A percentile compares a stretch with the other conserved stretches of the same genome.
Evolutionary conservation across 768 basidiomycete genomes (phyloP).

Genomic region (Xanthoconium stramineum): DNA sequence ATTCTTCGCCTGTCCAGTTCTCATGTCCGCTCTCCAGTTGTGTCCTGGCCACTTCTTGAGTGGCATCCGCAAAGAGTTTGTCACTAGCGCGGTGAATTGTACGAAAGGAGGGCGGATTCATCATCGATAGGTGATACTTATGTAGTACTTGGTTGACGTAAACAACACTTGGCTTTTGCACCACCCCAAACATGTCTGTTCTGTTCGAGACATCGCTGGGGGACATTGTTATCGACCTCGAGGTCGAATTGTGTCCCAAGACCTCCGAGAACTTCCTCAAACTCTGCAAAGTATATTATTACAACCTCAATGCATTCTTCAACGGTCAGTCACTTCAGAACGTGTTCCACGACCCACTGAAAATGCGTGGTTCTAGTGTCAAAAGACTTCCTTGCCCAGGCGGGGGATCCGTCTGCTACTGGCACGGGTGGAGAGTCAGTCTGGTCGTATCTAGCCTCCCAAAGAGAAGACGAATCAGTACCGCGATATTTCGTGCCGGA

Average conservation of each 20-base stretch:
- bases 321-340: constrained; percentile 64
- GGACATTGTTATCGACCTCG: constrained; percentile 94
- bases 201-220: constrained; percentile 96
- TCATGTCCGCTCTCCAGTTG: constrained; percentile 46
- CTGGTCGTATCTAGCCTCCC: constrained; percentile 69
- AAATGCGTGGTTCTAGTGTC: constrained; percentile 56
- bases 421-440: constrained; percentile 92
- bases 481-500: constrained; percentile 90
- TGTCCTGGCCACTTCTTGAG: constrained; percentile 40
- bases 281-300: constrained; percentile 95
- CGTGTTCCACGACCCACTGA: background rate
- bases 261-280: constrained; percentile 97
- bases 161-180: too few species aligned
- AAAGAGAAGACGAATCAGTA: constrained; percentile 29
- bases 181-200: constrained; percentile 68
- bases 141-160: too few species aligned
- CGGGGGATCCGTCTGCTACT: constrained; percentile 93
- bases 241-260: constrained; percentile 85
- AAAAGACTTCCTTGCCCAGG: constrained; percentile 95
- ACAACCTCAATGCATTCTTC: constrained; percentile 96
- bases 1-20: constrained; percentile 81
- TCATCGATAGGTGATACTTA: too few species aligned
- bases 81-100: too few species aligned
- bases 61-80: constrained; percentile 46
- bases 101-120: too few species aligned